phyloP scores from a whole-genome alignment of 2,329 filamentous ascomycete genomes.

The Pseudogymnoascus sp. region DNA sequence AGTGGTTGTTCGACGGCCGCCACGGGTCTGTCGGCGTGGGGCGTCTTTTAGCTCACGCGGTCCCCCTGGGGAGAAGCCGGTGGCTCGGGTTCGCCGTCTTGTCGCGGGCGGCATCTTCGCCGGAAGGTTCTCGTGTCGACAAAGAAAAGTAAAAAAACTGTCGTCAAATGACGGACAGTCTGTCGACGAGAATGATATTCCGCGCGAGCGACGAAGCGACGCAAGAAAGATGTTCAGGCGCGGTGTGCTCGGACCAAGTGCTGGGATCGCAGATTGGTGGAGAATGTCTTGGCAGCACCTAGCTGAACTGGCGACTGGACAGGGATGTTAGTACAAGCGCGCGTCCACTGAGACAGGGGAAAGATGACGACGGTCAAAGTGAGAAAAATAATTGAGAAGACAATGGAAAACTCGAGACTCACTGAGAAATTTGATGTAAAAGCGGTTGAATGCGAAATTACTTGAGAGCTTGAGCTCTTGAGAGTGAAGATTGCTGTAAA shows the following conservation, averaged over 20 bases:
- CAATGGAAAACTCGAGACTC: neutral
- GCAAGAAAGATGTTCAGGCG: neutral
- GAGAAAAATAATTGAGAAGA: neutral
- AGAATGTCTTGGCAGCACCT: slow-evolving; percentile 3
- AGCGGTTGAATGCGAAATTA: neutral
- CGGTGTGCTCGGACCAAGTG: neutral
- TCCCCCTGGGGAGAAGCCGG: slow-evolving; percentile 8
- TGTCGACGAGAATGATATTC: neutral
- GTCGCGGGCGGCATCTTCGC: neutral
- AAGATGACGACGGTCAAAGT: neutral
- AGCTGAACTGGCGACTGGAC: neutral
- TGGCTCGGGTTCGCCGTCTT: slow-evolving; percentile 11
- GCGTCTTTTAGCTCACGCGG: slow-evolving; percentile 6
- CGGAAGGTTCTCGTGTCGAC: neutral
- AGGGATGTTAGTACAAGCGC: slow-evolving; percentile 4
- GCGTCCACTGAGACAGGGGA: neutral
- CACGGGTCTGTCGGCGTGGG: neutral
- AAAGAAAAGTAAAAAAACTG: neutral
- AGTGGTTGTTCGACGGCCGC: neutral
- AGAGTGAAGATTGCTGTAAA: neutral
- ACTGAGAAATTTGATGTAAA: neutral
- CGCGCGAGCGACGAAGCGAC: neutral
- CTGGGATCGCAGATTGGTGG: slow-evolving; percentile 5
- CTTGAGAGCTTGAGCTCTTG: neutral
- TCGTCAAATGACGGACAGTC: slow-evolving; percentile 3